phyloP scores from a whole-genome alignment of 73 alveolate species.

The Tetrahymena borealis region DNA sequence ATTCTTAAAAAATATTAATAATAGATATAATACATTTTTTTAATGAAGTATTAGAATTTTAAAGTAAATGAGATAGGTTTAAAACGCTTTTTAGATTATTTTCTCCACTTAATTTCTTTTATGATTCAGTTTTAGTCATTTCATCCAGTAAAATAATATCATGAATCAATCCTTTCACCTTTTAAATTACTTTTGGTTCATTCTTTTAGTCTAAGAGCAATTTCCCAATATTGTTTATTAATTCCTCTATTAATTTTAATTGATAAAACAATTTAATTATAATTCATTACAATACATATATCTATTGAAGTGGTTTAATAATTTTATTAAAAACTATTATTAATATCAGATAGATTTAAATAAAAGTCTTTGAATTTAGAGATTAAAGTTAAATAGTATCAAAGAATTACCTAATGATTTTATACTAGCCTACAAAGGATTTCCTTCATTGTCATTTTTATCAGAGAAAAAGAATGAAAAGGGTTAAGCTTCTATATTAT shows the following conservation, averaged over 20 bases:
- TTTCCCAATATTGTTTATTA: neutral
- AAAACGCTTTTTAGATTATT: neutral
- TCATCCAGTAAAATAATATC: neutral
- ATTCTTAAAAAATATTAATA: neutral
- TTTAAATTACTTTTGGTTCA: neutral
- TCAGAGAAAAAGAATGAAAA: too few species aligned
- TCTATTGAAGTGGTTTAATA: too few species aligned
- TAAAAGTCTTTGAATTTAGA: too few species aligned
- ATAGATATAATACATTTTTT: neutral
- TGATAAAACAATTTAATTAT: too few species aligned
- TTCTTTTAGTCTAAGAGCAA: neutral
- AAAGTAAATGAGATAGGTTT: neutral
- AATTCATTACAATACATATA: too few species aligned
- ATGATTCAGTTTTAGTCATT: neutral
- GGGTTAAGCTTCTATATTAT: too few species aligned
- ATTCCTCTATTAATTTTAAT: neutral
- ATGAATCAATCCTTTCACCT: neutral
- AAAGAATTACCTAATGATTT: too few species aligned
- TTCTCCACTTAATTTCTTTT: neutral
- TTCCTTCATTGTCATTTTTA: too few species aligned
- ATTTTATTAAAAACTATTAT: too few species aligned
- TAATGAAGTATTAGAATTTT: neutral
- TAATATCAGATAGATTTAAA: too few species aligned
- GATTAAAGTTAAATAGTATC: too few species aligned
- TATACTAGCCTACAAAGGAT: too few species aligned